phyloP scores from a whole-genome alignment of 2,329 filamentous ascomycete species.

The Penicillium thymicola region DNA sequence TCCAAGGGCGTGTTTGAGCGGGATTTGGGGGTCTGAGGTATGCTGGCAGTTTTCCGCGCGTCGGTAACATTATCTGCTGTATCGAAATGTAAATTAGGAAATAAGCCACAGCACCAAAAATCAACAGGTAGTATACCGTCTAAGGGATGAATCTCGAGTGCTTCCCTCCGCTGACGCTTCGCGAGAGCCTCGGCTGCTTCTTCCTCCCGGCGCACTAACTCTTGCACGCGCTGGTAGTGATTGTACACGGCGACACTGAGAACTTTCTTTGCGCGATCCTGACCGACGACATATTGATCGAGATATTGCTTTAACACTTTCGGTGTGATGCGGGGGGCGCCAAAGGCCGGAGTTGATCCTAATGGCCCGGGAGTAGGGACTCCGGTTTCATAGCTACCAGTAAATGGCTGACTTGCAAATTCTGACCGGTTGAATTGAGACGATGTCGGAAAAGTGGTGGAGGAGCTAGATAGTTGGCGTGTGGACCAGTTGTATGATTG shows the following conservation, averaged over 20 bases:
- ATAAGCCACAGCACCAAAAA: neutral
- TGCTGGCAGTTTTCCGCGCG: slow-evolving; percentile 53
- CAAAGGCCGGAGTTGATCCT: slow-evolving; percentile 56
- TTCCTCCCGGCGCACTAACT: slow-evolving; percentile 69
- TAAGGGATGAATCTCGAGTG: slow-evolving; percentile 67
- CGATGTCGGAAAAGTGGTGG: slow-evolving; percentile 39
- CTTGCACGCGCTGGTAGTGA: slow-evolving; percentile 85
- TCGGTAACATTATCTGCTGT: slow-evolving; percentile 59
- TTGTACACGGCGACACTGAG: slow-evolving; percentile 93
- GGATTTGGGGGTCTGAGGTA: slow-evolving; percentile 30
- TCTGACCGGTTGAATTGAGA: slow-evolving; percentile 59
- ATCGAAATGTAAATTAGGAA: slow-evolving; percentile 2
- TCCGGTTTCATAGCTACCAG: slow-evolving; percentile 61
- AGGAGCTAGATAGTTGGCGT: slow-evolving; percentile 31
- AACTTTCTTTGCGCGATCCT: slow-evolving; percentile 87
- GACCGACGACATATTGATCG: slow-evolving; percentile 94
- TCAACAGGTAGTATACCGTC: slow-evolving; percentile 59
- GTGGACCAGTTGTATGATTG: slow-evolving; percentile 5
- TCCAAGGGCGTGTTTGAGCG: slow-evolving; percentile 24
- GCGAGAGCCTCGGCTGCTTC: slow-evolving; percentile 73
- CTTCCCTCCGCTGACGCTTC: slow-evolving; percentile 68
- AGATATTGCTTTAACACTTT: slow-evolving; percentile 78
- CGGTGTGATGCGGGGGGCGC: slow-evolving; percentile 59
- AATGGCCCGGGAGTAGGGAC: slow-evolving; percentile 62
- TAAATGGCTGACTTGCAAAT: slow-evolving; percentile 62